Conservation (phyloP, 352 stramenopile species). For the Globisporangium alternatum region DNA sequence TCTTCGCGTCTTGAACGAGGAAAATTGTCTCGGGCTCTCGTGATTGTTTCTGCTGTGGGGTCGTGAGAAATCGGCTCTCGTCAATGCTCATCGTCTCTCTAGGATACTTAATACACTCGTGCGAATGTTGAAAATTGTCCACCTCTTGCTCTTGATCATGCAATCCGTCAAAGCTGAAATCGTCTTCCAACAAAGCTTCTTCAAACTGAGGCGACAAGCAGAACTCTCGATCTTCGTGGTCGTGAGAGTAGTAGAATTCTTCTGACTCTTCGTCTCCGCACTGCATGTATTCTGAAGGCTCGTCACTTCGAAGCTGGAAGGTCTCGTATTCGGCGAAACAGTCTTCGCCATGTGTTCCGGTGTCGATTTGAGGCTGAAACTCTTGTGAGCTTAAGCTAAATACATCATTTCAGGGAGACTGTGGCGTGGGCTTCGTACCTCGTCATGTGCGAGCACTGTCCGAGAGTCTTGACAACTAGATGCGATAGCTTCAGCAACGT, state of each 20-base stretch:
- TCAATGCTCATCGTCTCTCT: not conserved
- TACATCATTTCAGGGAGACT: not conserved
- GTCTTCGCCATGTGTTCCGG: not conserved
- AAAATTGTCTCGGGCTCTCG: conserved; percentile 9
- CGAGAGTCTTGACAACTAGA: not conserved
- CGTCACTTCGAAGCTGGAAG: not conserved
- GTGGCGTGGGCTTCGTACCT: not conserved
- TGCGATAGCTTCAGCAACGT: not conserved
- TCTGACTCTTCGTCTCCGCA: not conserved
- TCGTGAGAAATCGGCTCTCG: not conserved
- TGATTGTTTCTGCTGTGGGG: not conserved
- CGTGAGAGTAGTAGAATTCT: not conserved
- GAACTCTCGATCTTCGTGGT: not conserved
- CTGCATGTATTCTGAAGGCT: not conserved
- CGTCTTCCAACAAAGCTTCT: not conserved
- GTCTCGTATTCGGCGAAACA: not conserved
- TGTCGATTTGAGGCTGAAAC: not conserved
- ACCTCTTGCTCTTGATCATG: not conserved
- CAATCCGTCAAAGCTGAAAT: not conserved
- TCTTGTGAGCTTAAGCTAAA: not conserved
- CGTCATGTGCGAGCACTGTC: not conserved
- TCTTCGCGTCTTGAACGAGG: conserved; percentile 15
- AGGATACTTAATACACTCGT: not conserved
- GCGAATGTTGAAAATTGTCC: not conserved
- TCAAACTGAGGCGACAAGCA: not conserved